These are phyloP conservation scores for Xerocomus nothofagi DNA, from an alignment of 1,284 basidiomycete genomes.

Conservation along the genomic window DNA sequence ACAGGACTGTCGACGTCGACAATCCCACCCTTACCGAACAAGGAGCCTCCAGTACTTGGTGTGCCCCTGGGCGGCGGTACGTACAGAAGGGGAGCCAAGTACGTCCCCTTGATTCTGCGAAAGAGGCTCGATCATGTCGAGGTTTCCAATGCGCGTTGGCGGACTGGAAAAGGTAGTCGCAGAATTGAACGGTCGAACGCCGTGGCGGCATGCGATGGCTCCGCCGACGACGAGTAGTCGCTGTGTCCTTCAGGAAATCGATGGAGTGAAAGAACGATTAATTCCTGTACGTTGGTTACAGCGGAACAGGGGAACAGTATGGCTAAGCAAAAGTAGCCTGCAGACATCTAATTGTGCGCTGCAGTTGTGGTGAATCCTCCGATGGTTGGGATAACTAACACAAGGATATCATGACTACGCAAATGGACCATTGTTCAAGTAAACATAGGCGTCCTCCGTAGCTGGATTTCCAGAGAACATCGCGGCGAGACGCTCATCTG, in stretches of 20 bases:
- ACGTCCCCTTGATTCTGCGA: conserved; percentile 65
- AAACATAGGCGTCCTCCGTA: conserved; percentile 68
- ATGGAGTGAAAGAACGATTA: conserved; percentile 17
- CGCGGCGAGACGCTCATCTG: conserved; percentile 64
- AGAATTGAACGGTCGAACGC: conserved; percentile 11
- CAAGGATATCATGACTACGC: conserved; percentile 15
- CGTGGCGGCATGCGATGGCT: not conserved
- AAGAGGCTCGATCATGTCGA: conserved; percentile 71
- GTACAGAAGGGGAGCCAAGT: conserved; percentile 58
- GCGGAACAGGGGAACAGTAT: conserved; percentile 12
- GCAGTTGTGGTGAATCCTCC: conserved; percentile 7
- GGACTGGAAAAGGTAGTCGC: conserved; percentile 57
- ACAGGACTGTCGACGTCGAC: conserved; percentile 28
- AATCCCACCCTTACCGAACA: conserved; percentile 28
- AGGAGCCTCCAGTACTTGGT: conserved; percentile 38
- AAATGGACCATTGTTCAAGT: conserved; percentile 51
- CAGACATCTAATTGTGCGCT: conserved; percentile 12
- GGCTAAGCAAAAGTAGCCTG: conserved; percentile 23
- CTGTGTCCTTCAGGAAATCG: not conserved
- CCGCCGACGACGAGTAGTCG: conserved; percentile 12
- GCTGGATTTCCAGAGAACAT: conserved; percentile 50
- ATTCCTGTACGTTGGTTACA: conserved; percentile 17
- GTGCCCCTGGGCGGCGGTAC: conserved; percentile 78
- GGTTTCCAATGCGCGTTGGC: conserved; percentile 77
- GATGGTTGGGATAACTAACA: conserved; percentile 1